Conservation (phyloP, 2,329 filamentous ascomycete genomes). For the Phialophora verrucosa region DNA sequence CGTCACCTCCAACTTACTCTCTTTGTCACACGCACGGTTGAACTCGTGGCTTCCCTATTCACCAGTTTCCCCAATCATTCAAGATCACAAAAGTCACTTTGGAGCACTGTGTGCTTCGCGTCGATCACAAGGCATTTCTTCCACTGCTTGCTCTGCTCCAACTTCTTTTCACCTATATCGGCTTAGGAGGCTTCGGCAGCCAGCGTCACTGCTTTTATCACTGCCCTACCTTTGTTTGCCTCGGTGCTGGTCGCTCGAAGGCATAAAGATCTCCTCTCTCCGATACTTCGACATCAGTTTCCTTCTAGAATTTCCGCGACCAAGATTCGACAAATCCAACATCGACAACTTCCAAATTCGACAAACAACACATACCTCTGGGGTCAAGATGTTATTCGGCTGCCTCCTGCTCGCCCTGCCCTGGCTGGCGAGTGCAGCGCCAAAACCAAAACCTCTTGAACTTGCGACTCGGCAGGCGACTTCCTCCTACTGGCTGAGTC, state of each 20-base stretch:
- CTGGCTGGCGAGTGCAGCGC: slow-evolving; percentile 25
- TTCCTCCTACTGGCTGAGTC: slow-evolving; percentile 70
- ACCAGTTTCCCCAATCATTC: slow-evolving; percentile 2
- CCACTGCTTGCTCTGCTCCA: not conserved
- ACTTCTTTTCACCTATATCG: not conserved
- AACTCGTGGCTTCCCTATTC: slow-evolving; percentile 13
- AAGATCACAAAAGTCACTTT: not conserved
- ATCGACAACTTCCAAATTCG: not conserved
- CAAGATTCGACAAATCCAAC: not conserved
- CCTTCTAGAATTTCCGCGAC: not conserved
- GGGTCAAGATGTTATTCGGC: slow-evolving; percentile 22
- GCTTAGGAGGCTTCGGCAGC: slow-evolving; percentile 1
- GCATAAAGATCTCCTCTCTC: slow-evolving; percentile 3
- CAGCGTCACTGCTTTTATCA: slow-evolving; percentile 13
- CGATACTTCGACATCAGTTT: not conserved
- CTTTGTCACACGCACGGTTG: slow-evolving; percentile 11
- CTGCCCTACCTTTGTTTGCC: slow-evolving; percentile 11
- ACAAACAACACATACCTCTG: not conserved
- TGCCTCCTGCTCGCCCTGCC: slow-evolving; percentile 25
- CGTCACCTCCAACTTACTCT: slow-evolving; percentile 6
- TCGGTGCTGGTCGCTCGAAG: slow-evolving; percentile 23
- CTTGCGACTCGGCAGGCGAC: slow-evolving; percentile 28
- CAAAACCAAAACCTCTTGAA: slow-evolving; percentile 13
- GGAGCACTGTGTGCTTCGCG: not conserved
- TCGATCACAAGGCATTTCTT: slow-evolving; percentile 12